Base-by-base conservation (phyloP, 257 asterid genomes). In the Solanum dulcamara region DNA sequence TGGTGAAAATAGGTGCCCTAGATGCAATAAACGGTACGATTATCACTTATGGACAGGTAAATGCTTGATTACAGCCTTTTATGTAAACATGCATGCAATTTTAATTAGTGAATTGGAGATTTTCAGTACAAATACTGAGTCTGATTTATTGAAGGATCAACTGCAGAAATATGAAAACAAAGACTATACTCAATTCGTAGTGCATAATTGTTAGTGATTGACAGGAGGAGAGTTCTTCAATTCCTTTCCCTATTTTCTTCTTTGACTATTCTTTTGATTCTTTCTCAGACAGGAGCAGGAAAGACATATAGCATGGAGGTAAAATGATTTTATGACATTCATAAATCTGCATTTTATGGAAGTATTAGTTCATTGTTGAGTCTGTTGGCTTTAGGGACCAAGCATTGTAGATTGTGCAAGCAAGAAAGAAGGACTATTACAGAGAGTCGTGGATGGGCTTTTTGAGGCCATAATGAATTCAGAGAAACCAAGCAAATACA, bases 251-350 rank as follows among this genome's bases (percentile, higher is more conserved):
- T 46, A 30, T 2, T 48, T 48, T 70, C 50, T 48, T 30, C 13
- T 18, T 75, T 75, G 82, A 26, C 82, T 14, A 44, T 44, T 24
- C 59, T 81, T 70, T 89, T 86, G 62, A 85, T 40, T 26, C 7
- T 85, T 75, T 87, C 37, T 62, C 94, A 94, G 98, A 94, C 98
- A 80, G 97, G 97, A 87, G 98, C 98, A 35, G 98, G 98, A 85
- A 94, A 94, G 93, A 93, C 97, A 75, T 94, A 94, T 90, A 93
- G 93, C 91, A 92, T 94, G 94, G 97, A 94, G 98, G 98, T 94
- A 90, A 89, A 80, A 60, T 86, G 81, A 88, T 85, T 79, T 50
- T 55, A 68, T 42, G 75, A 37, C 53, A 20, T 64, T 26, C 85
- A 80, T 83, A 77, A 70, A 33, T 38, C 40, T 33, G 79, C 9